phyloP scores from a whole-genome alignment of 2,329 filamentous ascomycete genomes.

The Acarospora socialis region DNA sequence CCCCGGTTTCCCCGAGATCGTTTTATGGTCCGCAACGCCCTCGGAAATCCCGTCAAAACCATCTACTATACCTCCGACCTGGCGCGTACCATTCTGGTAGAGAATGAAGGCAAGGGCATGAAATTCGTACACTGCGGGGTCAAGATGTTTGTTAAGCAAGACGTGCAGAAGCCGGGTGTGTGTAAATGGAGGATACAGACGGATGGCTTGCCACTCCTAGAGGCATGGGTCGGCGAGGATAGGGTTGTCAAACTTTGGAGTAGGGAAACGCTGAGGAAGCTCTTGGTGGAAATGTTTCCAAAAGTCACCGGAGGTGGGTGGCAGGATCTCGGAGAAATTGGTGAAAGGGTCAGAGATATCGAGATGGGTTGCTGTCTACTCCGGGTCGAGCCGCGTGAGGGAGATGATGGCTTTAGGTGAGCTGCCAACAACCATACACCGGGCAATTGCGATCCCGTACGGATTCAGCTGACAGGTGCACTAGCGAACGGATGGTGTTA shows the following conservation, averaged over 20 bases:
- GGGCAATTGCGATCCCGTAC: too few species aligned
- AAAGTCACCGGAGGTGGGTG: slow-evolving; percentile 64
- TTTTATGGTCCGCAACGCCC: slow-evolving; percentile 91
- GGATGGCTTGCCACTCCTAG: slow-evolving; percentile 80
- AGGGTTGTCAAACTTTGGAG: slow-evolving; percentile 62
- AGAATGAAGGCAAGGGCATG: slow-evolving; percentile 81
- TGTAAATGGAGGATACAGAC: slow-evolving; percentile 93
- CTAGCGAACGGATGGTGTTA: slow-evolving; percentile 65
- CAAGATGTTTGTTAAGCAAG: slow-evolving; percentile 98
- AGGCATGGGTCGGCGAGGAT: slow-evolving; percentile 72
- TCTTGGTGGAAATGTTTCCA: slow-evolving; percentile 94
- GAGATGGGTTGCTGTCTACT: slow-evolving; percentile 87
- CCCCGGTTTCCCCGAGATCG: slow-evolving; percentile 74
- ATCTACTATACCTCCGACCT: slow-evolving; percentile 91
- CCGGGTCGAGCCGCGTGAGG: slow-evolving; percentile 60
- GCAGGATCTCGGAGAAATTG: slow-evolving; percentile 72
- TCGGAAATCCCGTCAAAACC: slow-evolving; percentile 76
- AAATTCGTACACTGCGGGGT: slow-evolving; percentile 95
- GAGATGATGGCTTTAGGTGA: slow-evolving; percentile 41
- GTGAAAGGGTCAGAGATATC: slow-evolving; percentile 63
- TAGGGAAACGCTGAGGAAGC: slow-evolving; percentile 63
- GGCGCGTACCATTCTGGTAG: slow-evolving; percentile 67
- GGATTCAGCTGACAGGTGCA: slow-evolving; percentile 3
- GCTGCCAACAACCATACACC: slow-evolving; percentile 12
- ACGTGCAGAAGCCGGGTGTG: slow-evolving; percentile 70